Conservation (phyloP, 257 asterid genomes). For the Lithospermum erythrorhizon region DNA sequence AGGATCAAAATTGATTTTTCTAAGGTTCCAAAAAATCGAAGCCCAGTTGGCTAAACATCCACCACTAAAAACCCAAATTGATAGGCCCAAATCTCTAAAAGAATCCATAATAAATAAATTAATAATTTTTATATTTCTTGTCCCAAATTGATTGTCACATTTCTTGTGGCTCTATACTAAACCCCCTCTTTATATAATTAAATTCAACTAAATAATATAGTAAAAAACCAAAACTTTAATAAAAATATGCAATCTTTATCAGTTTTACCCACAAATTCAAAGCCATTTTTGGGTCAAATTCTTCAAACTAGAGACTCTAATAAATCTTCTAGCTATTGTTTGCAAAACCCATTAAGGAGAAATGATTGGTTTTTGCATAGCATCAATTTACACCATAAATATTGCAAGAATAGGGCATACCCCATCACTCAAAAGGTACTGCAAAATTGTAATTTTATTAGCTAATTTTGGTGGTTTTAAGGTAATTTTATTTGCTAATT, state of each 20-base stretch:
- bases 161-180: neutral
- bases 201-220: neutral
- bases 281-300: conserved; percentile 9
- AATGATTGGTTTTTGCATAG: conserved; percentile 6
- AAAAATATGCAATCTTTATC: neutral
- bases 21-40: neutral
- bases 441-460: neutral
- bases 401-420: conserved; percentile 27
- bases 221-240: too few species aligned
- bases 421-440: conserved; percentile 38
- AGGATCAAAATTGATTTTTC: too few species aligned
- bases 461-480: neutral
- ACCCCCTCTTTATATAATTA: neutral
- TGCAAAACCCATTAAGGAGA: neutral
- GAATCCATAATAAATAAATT: too few species aligned
- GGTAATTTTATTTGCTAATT: neutral
- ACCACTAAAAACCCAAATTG: neutral
- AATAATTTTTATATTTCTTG: neutral
- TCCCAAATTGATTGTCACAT: neutral
- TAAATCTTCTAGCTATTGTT: conserved; percentile 7
- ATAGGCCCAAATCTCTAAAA: neutral
- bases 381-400: conserved; percentile 26
- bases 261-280: neutral
- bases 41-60: neutral
- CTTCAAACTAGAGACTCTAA: conserved; percentile 2